Percentiles rank a stretch among this genome's conserved stretches.
Evolutionary conservation across 306 rosid genomes (phyloP).

Genomic region (Prunus persica): Prunus_persica_NCBIv2 NC_034011.1:4369001-4369500

Average conservation of each 20-base stretch:
- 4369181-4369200: neutral
- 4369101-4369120: neutral
- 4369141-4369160: neutral
- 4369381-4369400: conserved; percentile 54
- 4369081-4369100: neutral
- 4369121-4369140: neutral
- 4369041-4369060: no score
- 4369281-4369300: conserved; percentile 99
- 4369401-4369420: conserved; percentile 99
- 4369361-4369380: conserved; percentile 39
- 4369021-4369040: no score
- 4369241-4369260: conserved; percentile 99
- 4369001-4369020: no score
- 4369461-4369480: conserved; percentile 93
- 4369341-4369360: conserved; percentile 35
- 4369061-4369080: no score
- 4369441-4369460: conserved; percentile 89
- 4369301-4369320: conserved; percentile 59
- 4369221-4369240: conserved; percentile 99
- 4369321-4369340: conserved; percentile 41
- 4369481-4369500: conserved; percentile 88
- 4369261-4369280: conserved; percentile 99
- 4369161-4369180: neutral
- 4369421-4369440: conserved; percentile 97
- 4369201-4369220: conserved; percentile 69